Conservation (phyloP, 1,284 basidiomycete genomes). For the Austroboletus rostrupii region DNA sequence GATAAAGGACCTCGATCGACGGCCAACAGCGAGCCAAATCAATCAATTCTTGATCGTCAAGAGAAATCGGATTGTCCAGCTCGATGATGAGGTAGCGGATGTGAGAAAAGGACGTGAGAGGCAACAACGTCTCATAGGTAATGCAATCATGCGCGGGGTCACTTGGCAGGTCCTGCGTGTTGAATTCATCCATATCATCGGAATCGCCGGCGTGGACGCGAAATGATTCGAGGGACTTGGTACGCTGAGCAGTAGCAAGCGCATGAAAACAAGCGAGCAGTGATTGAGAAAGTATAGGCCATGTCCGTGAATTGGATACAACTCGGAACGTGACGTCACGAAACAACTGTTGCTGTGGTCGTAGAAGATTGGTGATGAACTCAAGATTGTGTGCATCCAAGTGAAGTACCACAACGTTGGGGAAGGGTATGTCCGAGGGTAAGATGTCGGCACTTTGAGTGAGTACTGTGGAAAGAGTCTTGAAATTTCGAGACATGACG, state of each 20-base stretch:
- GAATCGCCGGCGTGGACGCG: no score
- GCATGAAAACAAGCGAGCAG: background rate
- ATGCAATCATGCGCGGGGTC: background rate
- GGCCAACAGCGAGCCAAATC: background rate
- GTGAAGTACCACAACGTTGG: background rate
- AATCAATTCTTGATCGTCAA: background rate
- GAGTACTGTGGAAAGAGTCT: background rate
- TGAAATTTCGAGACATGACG: background rate
- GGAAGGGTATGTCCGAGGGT: background rate
- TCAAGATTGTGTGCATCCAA: background rate
- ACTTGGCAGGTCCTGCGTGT: background rate
- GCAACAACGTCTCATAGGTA: background rate
- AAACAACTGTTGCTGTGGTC: background rate
- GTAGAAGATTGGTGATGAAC: background rate
- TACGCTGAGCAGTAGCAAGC: background rate
- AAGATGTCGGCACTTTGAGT: background rate
- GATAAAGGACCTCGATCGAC: background rate
- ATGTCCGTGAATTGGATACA: background rate
- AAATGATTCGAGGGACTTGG: background rate
- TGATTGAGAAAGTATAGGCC: background rate
- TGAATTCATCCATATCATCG: no score
- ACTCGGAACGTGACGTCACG: background rate
- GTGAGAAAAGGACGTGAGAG: background rate
- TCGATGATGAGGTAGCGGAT: background rate
- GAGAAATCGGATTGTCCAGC: background rate